Evolutionary conservation across 495 filamentous ascomycete genomes (phyloP).

Genomic region (Cryomyces antarcticus): DNA sequence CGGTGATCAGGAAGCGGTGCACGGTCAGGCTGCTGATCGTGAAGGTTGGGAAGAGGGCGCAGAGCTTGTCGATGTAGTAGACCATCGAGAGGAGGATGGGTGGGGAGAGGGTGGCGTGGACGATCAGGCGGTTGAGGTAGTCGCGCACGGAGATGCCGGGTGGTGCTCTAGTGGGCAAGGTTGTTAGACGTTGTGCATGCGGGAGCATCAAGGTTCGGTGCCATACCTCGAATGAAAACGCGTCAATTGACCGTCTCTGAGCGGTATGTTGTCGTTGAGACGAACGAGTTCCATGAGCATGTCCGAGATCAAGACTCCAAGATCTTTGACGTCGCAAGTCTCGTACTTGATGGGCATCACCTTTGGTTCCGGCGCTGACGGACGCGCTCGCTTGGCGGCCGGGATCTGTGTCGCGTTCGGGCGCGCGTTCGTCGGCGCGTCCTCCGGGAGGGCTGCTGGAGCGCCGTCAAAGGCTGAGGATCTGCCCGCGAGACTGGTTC

Average conservation of each 20-base stretch:
- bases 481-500: slow-evolving; percentile 8
- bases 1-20: slow-evolving; percentile 89
- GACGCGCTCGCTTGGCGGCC: slow-evolving; percentile 12
- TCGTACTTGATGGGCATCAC: slow-evolving; percentile 60
- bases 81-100: slow-evolving; percentile 98
- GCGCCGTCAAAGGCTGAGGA: not conserved
- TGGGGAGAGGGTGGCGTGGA: slow-evolving; percentile 80
- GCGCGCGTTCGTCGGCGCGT: slow-evolving; percentile 1
- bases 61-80: slow-evolving; percentile 94
- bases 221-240: slow-evolving; percentile 79
- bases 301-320: slow-evolving; percentile 77
- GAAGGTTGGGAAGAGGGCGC: slow-evolving; percentile 76
- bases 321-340: slow-evolving; percentile 53
- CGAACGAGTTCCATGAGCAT: slow-evolving; percentile 90
- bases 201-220: not conserved
- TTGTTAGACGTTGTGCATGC: not conserved
- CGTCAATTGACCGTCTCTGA: slow-evolving; percentile 66
- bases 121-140: slow-evolving; percentile 79
- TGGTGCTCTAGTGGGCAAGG: slow-evolving; percentile 37
- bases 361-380: slow-evolving; percentile 25
- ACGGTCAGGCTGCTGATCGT: slow-evolving; percentile 88
- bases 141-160: slow-evolving; percentile 85
- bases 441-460: not conserved
- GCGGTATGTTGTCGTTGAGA: slow-evolving; percentile 74
- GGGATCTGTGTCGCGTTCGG: slow-evolving; percentile 2